phyloP scores from a whole-genome alignment of 495 filamentous ascomycete genomes.

The Podospora appendiculata region DNA sequence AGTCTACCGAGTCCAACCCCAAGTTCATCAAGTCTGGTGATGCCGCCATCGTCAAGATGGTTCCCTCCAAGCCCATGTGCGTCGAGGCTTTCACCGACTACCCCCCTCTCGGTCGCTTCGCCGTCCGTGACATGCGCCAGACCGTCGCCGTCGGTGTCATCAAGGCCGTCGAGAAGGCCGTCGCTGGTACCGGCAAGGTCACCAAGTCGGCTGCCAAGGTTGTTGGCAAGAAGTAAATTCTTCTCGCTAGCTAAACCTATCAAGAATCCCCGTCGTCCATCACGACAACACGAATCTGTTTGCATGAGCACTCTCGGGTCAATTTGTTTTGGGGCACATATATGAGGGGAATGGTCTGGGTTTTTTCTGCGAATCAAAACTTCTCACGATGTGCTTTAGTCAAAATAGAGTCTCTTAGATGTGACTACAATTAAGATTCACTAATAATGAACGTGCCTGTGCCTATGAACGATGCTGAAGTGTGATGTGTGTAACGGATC shows the following conservation, averaged over 20 bases:
- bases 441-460: neutral
- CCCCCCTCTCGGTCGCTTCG: slow-evolving; percentile 97
- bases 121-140: slow-evolving; percentile 87
- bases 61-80: slow-evolving; percentile 99
- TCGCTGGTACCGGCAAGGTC: slow-evolving; percentile 35
- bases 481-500: too few relatives aligned
- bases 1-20: slow-evolving; percentile 80
- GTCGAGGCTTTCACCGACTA: slow-evolving; percentile 99
- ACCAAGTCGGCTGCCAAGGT: slow-evolving; percentile 76
- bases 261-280: slow-evolving; percentile 11
- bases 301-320: slow-evolving; percentile 33
- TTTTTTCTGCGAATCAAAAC: slow-evolving; percentile 35
- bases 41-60: slow-evolving; percentile 99
- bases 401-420: slow-evolving; percentile 45
- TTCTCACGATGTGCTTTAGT: slow-evolving; percentile 42
- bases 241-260: slow-evolving; percentile 8
- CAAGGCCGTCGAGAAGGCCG: slow-evolving; percentile 51
- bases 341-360: slow-evolving; percentile 36
- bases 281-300: slow-evolving; percentile 26
- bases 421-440: slow-evolving; percentile 6
- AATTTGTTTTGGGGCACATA: slow-evolving; percentile 37
- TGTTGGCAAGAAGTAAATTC: slow-evolving; percentile 42
- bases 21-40: slow-evolving; percentile 99
- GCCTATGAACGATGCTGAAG: too few relatives aligned
- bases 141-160: slow-evolving; percentile 98